Evolutionary conservation across 1,284 basidiomycete species (phyloP).

Genomic region (Schizophyllum commune): DNA sequence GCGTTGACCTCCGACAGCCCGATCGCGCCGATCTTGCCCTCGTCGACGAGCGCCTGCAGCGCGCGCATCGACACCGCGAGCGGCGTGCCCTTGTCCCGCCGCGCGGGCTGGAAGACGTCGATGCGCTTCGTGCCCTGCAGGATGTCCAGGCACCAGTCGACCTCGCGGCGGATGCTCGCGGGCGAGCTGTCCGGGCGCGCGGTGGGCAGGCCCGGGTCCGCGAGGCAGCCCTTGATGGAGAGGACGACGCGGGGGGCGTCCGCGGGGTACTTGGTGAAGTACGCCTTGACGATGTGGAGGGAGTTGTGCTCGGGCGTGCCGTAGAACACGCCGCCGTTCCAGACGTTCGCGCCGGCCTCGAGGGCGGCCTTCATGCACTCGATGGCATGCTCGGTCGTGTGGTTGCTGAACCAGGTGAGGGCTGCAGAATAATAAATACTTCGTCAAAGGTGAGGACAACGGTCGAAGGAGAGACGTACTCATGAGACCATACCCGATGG

Average conservation of each 20-base stretch:
- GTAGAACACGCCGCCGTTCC: background rate
- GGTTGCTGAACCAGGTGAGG: background rate
- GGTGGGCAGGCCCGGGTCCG: background rate
- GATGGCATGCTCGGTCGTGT: background rate
- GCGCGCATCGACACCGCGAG: slow-evolving; percentile 29
- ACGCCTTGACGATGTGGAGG: background rate
- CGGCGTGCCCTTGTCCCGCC: slow-evolving; percentile 28
- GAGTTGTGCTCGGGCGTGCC: background rate
- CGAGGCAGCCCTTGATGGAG: slow-evolving; percentile 25
- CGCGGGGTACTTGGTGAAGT: slow-evolving; percentile 42
- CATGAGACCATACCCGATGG: background rate
- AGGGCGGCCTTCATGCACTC: background rate
- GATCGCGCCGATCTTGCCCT: slow-evolving; percentile 42
- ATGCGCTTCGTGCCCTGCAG: slow-evolving; percentile 38
- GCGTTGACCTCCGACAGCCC: slow-evolving; percentile 46
- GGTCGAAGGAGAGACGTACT: background rate
- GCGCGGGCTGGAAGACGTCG: slow-evolving; percentile 41
- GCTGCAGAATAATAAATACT: background rate
- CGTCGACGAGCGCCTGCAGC: slow-evolving; percentile 26
- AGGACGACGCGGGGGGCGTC: slow-evolving; percentile 42
- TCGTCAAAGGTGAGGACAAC: background rate
- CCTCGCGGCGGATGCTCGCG: slow-evolving; percentile 30
- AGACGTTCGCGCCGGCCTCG: background rate
- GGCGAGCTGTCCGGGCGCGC: slow-evolving; percentile 10
- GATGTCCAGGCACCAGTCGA: slow-evolving; percentile 31